Percentiles rank a stretch among this genome's conserved stretches.
These are phyloP conservation scores for Astrocystis sublimbata DNA, from an alignment of 495 filamentous ascomycete genomes.

Conservation along the genomic window DNA sequence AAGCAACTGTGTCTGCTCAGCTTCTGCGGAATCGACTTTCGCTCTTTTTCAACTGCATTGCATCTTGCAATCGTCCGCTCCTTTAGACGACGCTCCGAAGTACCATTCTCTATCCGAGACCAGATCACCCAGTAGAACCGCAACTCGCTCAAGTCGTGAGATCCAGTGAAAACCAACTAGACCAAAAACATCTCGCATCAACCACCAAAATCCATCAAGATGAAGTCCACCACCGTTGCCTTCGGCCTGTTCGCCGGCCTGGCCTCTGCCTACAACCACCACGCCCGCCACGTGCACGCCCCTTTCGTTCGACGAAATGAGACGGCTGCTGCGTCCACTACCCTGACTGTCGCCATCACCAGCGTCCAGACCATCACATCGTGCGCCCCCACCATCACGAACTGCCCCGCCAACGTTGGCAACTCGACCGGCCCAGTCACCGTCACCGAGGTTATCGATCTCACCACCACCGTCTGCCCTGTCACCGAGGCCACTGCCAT, in stretches of 20 bases:
- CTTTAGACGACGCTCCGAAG: slow-evolving; percentile 33
- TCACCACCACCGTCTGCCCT: slow-evolving; percentile 50
- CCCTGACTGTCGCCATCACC: slow-evolving; percentile 56
- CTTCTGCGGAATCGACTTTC: slow-evolving; percentile 51
- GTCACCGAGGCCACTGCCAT: slow-evolving; percentile 43
- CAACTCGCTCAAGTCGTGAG: slow-evolving; percentile 22
- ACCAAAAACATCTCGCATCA: slow-evolving; percentile 6
- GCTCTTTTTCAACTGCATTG: slow-evolving; percentile 35
- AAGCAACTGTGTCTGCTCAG: slow-evolving; percentile 48
- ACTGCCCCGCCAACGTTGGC: slow-evolving; percentile 58
- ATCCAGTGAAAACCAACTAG: slow-evolving; percentile 19
- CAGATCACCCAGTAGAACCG: slow-evolving; percentile 28
- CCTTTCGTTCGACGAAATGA: slow-evolving; percentile 40
- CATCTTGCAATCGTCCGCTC: slow-evolving; percentile 36
- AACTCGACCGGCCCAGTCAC: slow-evolving; percentile 41
- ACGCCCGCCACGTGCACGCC: slow-evolving; percentile 43
- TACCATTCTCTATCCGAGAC: slow-evolving; percentile 29
- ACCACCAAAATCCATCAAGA: slow-evolving; percentile 32
- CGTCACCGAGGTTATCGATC: slow-evolving; percentile 47
- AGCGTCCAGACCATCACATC: slow-evolving; percentile 61
- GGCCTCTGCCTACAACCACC: slow-evolving; percentile 41
- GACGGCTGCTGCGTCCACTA: slow-evolving; percentile 38
- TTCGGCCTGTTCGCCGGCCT: slow-evolving; percentile 49
- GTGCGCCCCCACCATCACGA: slow-evolving; percentile 61
- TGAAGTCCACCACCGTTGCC: slow-evolving; percentile 48